Evolutionary conservation across 306 rosid species (phyloP).

Genomic region (Fagus sylvatica): DNA sequence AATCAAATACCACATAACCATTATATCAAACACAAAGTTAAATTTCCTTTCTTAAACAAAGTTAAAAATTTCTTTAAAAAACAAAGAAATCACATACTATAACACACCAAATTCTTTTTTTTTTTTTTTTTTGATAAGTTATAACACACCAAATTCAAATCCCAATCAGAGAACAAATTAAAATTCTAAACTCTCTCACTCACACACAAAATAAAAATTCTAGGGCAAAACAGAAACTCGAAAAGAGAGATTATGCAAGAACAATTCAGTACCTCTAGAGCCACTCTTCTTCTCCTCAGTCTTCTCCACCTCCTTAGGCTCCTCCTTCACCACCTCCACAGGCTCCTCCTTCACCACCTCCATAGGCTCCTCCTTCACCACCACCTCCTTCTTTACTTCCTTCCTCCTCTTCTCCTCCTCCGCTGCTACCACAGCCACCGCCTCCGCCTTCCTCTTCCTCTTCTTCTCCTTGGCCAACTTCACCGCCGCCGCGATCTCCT

Average conservation of each 20-base stretch:
- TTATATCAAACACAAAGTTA: too few species aligned
- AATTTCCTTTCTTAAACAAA: too few species aligned
- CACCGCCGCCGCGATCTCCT: constrained; percentile 32
- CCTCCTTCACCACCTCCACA: constrained; percentile 9
- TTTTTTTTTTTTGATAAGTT: too few species aligned
- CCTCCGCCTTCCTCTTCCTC: constrained; percentile 38
- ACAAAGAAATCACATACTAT: too few species aligned
- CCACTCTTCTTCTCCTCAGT: constrained; percentile 25
- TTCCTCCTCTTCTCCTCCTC: constrained; percentile 29
- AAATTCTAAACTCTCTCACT: not conserved
- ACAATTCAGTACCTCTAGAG: constrained; percentile 30
- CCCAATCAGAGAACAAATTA: too few species aligned
- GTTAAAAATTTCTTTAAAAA: too few species aligned
- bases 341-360: constrained; percentile 1
- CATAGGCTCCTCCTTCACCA: not conserved
- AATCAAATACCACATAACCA: not conserved
- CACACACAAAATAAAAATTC: not conserved
- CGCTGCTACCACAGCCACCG: constrained; percentile 22
- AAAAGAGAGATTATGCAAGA: not conserved
- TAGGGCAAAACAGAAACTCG: not conserved
- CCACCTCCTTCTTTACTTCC: constrained; percentile 16
- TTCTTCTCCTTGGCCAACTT: constrained; percentile 37
- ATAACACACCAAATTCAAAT: too few species aligned
- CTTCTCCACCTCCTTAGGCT: constrained; percentile 22
- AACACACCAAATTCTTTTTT: too few species aligned